phyloP scores from a whole-genome alignment of 2,329 filamentous ascomycete genomes.

The Fusarium albidum region DNA sequence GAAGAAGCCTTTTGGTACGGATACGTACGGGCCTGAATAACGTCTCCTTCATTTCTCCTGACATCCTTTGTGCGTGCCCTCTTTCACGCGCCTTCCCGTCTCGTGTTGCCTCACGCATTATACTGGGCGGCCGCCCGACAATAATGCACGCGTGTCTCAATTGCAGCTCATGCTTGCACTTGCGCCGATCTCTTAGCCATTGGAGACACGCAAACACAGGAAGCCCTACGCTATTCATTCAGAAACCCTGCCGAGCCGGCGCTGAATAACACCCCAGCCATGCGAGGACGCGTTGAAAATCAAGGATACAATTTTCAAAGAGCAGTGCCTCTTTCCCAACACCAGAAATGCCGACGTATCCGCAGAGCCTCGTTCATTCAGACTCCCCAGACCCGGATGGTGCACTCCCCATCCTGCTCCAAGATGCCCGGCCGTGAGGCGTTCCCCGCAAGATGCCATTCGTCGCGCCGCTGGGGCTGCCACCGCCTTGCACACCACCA shows the following conservation, averaged over 20 bases:
- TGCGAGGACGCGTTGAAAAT: constrained; percentile 1
- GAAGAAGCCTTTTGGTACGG: too few species aligned
- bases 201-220: background rate
- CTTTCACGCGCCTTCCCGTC: too few species aligned
- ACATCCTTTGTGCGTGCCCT: too few species aligned
- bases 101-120: too few species aligned
- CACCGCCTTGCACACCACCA: constrained; percentile 2
- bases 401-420: background rate
- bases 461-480: background rate
- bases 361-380: constrained; percentile 3
- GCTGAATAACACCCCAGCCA: background rate
- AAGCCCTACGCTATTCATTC: background rate
- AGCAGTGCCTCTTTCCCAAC: background rate
- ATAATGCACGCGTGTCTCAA: too few species aligned
- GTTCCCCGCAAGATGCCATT: background rate
- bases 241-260: background rate
- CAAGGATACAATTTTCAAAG: constrained; percentile 2
- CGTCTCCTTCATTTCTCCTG: too few species aligned
- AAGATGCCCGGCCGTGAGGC: background rate
- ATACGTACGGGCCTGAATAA: too few species aligned
- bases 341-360: background rate
- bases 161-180: background rate
- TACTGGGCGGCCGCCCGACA: too few species aligned
- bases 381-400: background rate
- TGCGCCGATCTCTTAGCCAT: background rate